These are phyloP conservation scores for Hypoxylon sp. DNA, from an alignment of 2,329 filamentous ascomycete species.

Conservation along the genomic window DNA sequence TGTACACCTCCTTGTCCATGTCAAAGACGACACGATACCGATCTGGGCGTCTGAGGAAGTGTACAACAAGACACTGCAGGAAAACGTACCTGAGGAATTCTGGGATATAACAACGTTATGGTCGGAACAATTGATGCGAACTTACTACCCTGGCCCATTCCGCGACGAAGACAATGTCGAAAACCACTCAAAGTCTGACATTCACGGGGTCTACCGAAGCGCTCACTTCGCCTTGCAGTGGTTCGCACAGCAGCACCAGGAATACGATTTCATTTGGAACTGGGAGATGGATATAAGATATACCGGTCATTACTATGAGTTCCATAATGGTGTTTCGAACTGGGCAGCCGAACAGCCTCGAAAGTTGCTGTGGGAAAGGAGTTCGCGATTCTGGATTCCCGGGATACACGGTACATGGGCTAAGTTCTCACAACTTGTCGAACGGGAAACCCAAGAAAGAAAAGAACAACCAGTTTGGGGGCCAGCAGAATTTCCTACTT, in stretches of 20 bases:
- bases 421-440: slow-evolving; percentile 69
- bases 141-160: slow-evolving; percentile 73
- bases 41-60: slow-evolving; percentile 52
- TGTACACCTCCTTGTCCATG: slow-evolving; percentile 66
- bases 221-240: slow-evolving; percentile 63
- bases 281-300: slow-evolving; percentile 65
- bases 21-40: slow-evolving; percentile 62
- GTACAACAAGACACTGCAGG: slow-evolving; percentile 68
- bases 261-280: slow-evolving; percentile 66
- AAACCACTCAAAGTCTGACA: slow-evolving; percentile 59
- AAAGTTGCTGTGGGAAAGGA: slow-evolving; percentile 74
- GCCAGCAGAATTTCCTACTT: slow-evolving; percentile 58
- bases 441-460: slow-evolving; percentile 63
- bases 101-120: slow-evolving; percentile 77
- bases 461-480: slow-evolving; percentile 71
- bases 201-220: slow-evolving; percentile 68
- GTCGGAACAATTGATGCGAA: slow-evolving; percentile 76
- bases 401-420: slow-evolving; percentile 69
- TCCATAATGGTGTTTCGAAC: slow-evolving; percentile 67
- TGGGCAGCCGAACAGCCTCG: slow-evolving; percentile 72
- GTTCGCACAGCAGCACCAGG: slow-evolving; percentile 61
- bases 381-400: slow-evolving; percentile 73
- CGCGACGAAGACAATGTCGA: slow-evolving; percentile 67
- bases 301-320: slow-evolving; percentile 66
- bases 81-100: slow-evolving; percentile 74